Base-by-base conservation (phyloP, 2,329 filamentous ascomycete species). In the Leptodontidium sp. region DNA sequence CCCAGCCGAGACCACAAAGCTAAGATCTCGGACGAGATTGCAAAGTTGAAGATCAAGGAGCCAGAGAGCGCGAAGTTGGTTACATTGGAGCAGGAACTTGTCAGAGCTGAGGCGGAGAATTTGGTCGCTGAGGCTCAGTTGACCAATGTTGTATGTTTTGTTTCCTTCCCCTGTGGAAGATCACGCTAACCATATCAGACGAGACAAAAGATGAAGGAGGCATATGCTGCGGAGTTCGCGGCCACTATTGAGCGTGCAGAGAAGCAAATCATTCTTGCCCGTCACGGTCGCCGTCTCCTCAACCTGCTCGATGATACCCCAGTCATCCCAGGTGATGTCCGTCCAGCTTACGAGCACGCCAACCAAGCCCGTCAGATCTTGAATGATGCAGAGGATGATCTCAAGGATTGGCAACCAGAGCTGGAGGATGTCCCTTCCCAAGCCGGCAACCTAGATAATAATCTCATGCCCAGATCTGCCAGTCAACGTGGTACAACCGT, bases 111-210 rank as follows among this genome's bases (percentile, higher is more conserved):
- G 84, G 96, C 96, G 2, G 94, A 98, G 84, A 97, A 93, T 77
- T 82, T 99, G 68, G 96, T 99, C 61, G 96, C 96, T 1, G 96
- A 99, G 82, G 96, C 96, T 26, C 96, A 99, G 81, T 85, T 99
- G 80, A 95, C 92, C 78, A 99, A 99, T 80, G 90, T 97, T 75
- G 93, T 97, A 84, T 70, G 91, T 86, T 26, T 58, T 3, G n/a
- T 15, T 29, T 55, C 67, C 32, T 55, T 4, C 26, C 9, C 9
- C 64, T 55, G 35, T n/a, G 9, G 4, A n/a, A 12, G 17, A n/a
- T 11, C 11, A 17, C 55, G 52, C 63, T 72, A 26, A 75, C 32
- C 29, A 4, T 1, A 32, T 49, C 71, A 96, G 92, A 98, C 96
- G 45, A 92, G 96, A 68, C 92, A 96, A 81, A 98, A 98, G 83